Percentiles rank a stretch among this genome's conserved stretches.
These are phyloP conservation scores for Sporobolomyces roseus DNA, from an alignment of 768 basidiomycete species.

Conservation along the genomic window DNA sequence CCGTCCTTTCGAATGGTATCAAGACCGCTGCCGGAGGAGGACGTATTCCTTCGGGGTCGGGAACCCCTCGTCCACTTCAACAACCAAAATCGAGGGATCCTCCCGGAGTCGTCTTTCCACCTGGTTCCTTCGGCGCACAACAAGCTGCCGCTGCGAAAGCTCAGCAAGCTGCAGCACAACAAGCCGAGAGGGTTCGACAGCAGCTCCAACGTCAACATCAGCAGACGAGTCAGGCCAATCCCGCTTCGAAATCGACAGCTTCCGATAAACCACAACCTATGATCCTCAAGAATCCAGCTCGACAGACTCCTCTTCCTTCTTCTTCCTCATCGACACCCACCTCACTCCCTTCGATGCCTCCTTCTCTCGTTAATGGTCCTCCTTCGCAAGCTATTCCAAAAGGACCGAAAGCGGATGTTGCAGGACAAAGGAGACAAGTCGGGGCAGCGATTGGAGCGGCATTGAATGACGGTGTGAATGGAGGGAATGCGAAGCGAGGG, in stretches of 20 bases:
- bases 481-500: background rate
- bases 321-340: background rate
- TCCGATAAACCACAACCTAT: background rate
- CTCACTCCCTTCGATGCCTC: background rate
- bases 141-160: background rate
- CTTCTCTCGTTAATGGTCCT: background rate
- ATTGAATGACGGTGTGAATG: background rate
- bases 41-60: background rate
- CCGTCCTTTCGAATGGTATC: too few relatives aligned
- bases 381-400: background rate
- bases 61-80: slow-evolving; percentile 10
- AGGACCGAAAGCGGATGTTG: slow-evolving; percentile 10
- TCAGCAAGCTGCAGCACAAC: background rate
- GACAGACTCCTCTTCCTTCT: background rate
- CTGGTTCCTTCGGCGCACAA: slow-evolving; percentile 1
- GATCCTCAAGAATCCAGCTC: slow-evolving; percentile 5
- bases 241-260: background rate
- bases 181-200: slow-evolving; percentile 7
- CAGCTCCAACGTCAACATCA: slow-evolving; percentile 27
- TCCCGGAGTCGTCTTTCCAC: slow-evolving; percentile 12
- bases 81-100: slow-evolving; percentile 7
- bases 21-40: background rate
- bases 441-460: slow-evolving; percentile 11
- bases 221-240: background rate
- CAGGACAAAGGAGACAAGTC: slow-evolving; percentile 12